Conservation (phyloP, 2,329 filamentous ascomycete genomes). For the Botrytis byssoidea region DNA sequence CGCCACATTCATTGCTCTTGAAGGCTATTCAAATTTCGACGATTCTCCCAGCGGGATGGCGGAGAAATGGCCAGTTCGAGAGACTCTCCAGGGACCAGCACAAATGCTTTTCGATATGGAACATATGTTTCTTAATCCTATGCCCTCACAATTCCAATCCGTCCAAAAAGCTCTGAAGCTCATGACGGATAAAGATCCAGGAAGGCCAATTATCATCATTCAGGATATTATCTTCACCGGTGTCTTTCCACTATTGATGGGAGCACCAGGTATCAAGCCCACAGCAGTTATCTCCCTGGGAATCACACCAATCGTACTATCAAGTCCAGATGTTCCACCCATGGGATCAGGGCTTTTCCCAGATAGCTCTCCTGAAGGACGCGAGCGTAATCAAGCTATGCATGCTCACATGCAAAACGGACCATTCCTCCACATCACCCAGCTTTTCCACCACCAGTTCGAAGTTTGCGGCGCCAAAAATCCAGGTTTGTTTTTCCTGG, state of each 20-base stretch:
- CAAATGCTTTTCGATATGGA: background rate
- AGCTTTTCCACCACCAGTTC: slow-evolving; percentile 16
- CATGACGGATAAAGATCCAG: slow-evolving; percentile 4
- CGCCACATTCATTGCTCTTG: slow-evolving; percentile 40
- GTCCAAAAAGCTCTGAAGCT: background rate
- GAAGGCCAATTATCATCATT: background rate
- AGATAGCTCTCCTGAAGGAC: slow-evolving; percentile 41
- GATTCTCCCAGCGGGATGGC: background rate
- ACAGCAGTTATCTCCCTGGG: slow-evolving; percentile 44
- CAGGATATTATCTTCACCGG: background rate
- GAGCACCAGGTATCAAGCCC: slow-evolving; percentile 42
- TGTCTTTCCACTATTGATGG: slow-evolving; percentile 30
- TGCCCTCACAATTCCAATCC: background rate
- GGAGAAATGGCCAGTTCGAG: background rate
- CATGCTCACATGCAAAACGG: slow-evolving; percentile 22
- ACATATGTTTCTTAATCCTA: background rate
- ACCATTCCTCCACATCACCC: background rate
- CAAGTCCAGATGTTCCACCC: slow-evolving; percentile 43
- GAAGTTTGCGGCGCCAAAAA: slow-evolving; percentile 34
- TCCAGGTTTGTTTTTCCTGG: slow-evolving; percentile 24
- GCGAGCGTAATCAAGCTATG: slow-evolving; percentile 39
- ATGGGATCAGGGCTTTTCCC: slow-evolving; percentile 42
- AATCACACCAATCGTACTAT: slow-evolving; percentile 39
- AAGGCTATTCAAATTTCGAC: slow-evolving; percentile 28
- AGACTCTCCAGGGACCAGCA: background rate